Base-by-base conservation (phyloP, 2,329 filamentous ascomycete genomes). In the Gaeumannomyces sp. region DNA sequence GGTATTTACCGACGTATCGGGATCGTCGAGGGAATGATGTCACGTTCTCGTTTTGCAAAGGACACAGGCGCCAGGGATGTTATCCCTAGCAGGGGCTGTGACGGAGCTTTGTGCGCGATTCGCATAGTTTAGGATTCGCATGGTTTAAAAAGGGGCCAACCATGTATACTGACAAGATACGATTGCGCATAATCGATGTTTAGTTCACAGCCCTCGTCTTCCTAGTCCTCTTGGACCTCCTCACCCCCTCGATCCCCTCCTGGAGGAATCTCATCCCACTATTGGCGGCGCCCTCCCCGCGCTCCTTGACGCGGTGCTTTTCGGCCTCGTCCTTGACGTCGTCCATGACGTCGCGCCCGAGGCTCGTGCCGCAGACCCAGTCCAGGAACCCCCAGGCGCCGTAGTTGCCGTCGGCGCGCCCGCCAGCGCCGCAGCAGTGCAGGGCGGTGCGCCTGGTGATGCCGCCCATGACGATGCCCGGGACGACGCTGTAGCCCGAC, bases 401-500 rank as follows among this genome's bases (percentile, higher is more conserved):
- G 68, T 80, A 90, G 67, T 89, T 89, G 0, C 86, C 85, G 19
- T 76, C 74, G 3, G 45, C 45, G 31, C 61, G 16, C 11, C 29
- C 85, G 4, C 66, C 66, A 27, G 77, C 71, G 14, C 78, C 79
- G 31, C 83, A 80, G 60, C 72, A 77, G 66, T 77, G 76, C 58
- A 66, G 29, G 16, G 72, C 70, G 25, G 66, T 72, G 35, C 73
- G 66, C 50, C 68, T 64, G 31, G 71, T 61, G 66, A 85, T 79
- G 13, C 82, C 82, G 58, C 82, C 79, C 77, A 84, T 78, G 67
- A 85, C 68, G 60, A 85, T 79, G 1, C 83, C 83, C 0, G 83
- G 83, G 0, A 85, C 75, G 8, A 85, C 77, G 22, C 80, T 84
- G 75, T 92, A 93, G 0, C 89, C 89, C 0, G 86, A 90, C 75